Conservation (phyloP, 345 rosid species). For the thale cress (Arabidopsis thaliana) region TAIR10.1 NC_003070.9:7606001-7606500, state of each 20-base stretch:
- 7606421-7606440: slow-evolving; percentile 47
- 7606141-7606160: slow-evolving; percentile 42
- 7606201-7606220: slow-evolving; percentile 47
- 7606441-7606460: slow-evolving; percentile 53
- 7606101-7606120: slow-evolving; percentile 34
- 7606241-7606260: slow-evolving; percentile 56
- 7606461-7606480: slow-evolving; percentile 88
- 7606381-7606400: slow-evolving; percentile 53
- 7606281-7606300: slow-evolving; percentile 45
- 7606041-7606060: neutral
- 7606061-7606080: slow-evolving; percentile 21
- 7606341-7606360: slow-evolving; percentile 42
- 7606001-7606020: slow-evolving; percentile 39
- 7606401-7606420: slow-evolving; percentile 45
- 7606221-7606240: slow-evolving; percentile 37
- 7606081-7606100: neutral
- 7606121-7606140: slow-evolving; percentile 39
- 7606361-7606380: slow-evolving; percentile 65
- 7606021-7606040: slow-evolving; percentile 42
- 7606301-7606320: slow-evolving; percentile 28
- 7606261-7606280: slow-evolving; percentile 49
- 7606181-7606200: slow-evolving; percentile 58
- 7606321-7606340: slow-evolving; percentile 41
- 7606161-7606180: slow-evolving; percentile 27
- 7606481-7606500: slow-evolving; percentile 45